These are phyloP conservation scores for Hypoxylon sp. DNA, from an alignment of 2,329 filamentous ascomycete species.

Conservation along the genomic window DNA sequence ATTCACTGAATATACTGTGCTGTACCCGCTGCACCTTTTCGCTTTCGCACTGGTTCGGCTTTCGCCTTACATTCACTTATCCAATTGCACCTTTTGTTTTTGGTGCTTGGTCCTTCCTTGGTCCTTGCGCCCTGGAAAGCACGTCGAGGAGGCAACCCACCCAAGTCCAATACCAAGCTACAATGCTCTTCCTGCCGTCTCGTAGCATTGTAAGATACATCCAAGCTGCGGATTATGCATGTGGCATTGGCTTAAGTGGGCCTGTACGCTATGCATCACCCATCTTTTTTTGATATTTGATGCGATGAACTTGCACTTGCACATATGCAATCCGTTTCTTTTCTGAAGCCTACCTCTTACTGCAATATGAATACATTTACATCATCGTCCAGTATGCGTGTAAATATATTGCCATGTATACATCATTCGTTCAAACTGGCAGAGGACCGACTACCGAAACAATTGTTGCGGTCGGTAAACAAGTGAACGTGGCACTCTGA, in stretches of 20 bases:
- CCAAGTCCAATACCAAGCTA: conserved; percentile 12
- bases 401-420: too few relatives aligned
- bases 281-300: conserved; percentile 1
- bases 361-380: too few relatives aligned
- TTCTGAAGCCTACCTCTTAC: too few relatives aligned
- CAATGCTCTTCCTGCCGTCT: too few relatives aligned
- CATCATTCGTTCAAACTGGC: too few relatives aligned
- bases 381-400: too few relatives aligned
- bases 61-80: conserved; percentile 18
- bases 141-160: conserved; percentile 35
- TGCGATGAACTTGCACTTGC: conserved; percentile 9
- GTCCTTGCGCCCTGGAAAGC: conserved; percentile 29
- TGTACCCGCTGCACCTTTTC: conserved; percentile 16
- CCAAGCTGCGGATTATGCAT: conserved; percentile 12
- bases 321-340: not conserved
- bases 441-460: too few relatives aligned
- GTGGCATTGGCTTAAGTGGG: conserved; percentile 10
- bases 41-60: conserved; percentile 25
- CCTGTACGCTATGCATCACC: conserved; percentile 19
- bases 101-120: conserved; percentile 9
- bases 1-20: too few relatives aligned
- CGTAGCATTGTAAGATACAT: conserved; percentile 7
- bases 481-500: not conserved
- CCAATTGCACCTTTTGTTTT: too few relatives aligned
- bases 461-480: conserved; percentile 1